A percentile compares a stretch with the other conserved stretches of the same genome.
Conservation (phyloP, 192 early-diverging fungal genomes). For the Mortierella antarctica region DNA sequence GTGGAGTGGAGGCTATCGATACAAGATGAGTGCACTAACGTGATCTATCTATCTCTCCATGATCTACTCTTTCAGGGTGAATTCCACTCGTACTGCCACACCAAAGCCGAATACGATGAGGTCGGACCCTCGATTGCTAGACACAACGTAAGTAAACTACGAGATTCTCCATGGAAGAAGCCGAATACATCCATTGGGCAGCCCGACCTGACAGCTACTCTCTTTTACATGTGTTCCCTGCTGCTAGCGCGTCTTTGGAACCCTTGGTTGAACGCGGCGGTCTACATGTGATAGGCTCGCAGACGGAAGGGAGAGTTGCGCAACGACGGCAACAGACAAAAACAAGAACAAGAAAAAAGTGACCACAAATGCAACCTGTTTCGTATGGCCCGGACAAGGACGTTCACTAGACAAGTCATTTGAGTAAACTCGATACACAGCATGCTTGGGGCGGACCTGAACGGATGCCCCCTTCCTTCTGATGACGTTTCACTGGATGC, state of each 20-base stretch:
- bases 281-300: not conserved
- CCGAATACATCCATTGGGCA: too few relatives aligned
- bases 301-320: too few relatives aligned
- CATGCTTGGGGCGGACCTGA: not conserved
- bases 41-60: not conserved
- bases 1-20: too few relatives aligned
- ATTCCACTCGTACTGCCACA: constrained; percentile 94
- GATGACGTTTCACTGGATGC: not conserved
- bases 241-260: constrained; percentile 48
- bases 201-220: not conserved
- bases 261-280: constrained; percentile 26
- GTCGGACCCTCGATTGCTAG: constrained; percentile 94
- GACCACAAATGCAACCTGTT: too few relatives aligned
- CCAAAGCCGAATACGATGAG: constrained; percentile 98
- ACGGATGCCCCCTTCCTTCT: not conserved
- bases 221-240: not conserved
- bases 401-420: too few relatives aligned
- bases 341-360: too few relatives aligned
- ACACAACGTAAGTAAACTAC: constrained; percentile 70
- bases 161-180: not conserved
- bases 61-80: constrained; percentile 69
- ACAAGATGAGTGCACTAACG: not conserved
- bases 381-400: too few relatives aligned
- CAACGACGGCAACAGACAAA: too few relatives aligned
- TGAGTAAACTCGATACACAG: too few relatives aligned